These are phyloP conservation scores for Trypethelium eluteriae DNA, from an alignment of 495 filamentous ascomycete genomes.

Conservation along the genomic window DNA sequence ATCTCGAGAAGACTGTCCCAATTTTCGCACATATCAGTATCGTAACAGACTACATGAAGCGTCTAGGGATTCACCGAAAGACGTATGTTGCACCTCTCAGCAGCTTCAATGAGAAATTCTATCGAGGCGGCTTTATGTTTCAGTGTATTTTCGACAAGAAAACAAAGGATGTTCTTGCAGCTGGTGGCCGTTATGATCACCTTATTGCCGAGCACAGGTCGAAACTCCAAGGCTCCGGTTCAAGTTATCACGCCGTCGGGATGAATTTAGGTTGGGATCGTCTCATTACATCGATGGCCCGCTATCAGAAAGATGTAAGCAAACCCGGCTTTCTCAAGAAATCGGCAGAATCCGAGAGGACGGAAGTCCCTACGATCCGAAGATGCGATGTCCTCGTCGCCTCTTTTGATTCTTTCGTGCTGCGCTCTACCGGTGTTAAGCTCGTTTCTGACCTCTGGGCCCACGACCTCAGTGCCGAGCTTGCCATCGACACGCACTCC, in stretches of 20 bases:
- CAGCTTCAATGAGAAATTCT: conserved; percentile 89
- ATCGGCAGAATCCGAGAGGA: conserved; percentile 39
- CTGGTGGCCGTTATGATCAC: conserved; percentile 85
- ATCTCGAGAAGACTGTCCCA: conserved; percentile 56
- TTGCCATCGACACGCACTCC: conserved; percentile 55
- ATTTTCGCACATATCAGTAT: conserved; percentile 72
- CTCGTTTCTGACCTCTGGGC: conserved; percentile 74
- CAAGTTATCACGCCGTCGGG: conserved; percentile 68
- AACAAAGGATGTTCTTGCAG: conserved; percentile 77
- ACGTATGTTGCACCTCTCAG: conserved; percentile 79
- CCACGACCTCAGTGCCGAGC: conserved; percentile 80
- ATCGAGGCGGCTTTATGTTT: conserved; percentile 78
- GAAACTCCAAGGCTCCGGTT: conserved; percentile 42
- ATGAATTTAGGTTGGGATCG: conserved; percentile 88
- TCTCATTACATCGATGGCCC: conserved; percentile 56
- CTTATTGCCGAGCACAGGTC: conserved; percentile 67
- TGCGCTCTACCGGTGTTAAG: conserved; percentile 66
- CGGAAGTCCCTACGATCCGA: background rate
- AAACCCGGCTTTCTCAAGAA: conserved; percentile 59
- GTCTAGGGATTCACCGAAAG: conserved; percentile 52
- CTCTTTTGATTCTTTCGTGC: conserved; percentile 68
- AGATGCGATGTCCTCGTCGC: conserved; percentile 80
- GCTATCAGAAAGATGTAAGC: conserved; percentile 51
- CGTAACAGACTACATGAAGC: conserved; percentile 64
- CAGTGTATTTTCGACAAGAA: conserved; percentile 86